Evolutionary conservation across 1,284 basidiomycete species (phyloP), one percentile per base, ranked within the genome.

Genomic region (Ceratobasidium papillatum): DNA sequence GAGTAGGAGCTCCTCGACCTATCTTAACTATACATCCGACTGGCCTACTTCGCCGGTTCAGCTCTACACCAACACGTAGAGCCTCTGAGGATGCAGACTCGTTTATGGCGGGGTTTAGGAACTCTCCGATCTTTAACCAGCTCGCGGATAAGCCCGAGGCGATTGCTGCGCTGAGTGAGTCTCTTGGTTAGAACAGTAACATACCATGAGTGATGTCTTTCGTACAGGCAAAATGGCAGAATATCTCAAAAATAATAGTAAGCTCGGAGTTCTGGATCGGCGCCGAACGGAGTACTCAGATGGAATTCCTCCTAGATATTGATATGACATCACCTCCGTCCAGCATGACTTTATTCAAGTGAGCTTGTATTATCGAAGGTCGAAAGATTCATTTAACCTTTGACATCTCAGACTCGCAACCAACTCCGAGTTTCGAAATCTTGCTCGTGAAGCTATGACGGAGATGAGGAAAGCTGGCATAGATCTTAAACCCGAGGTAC

Each of bases 401-500:
- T 47, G 30, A 32, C 34, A 9, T 32, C 17, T 34, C 30, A 87
- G 84, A 76, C 81, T 91, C 45, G 81, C 86, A 25, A 82, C 85
- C 73, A 88, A 84, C 77, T 78, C 86, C 2, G 87, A 87, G 64
- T 88, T 91, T 73, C 83, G 87, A 72, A 83, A 81, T 61, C 85
- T 84, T 41, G 83, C 86, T 43, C 83, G 84, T 78, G 82, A 81
- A 56, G 82, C 90, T 22, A 82, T 83, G 71, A 84, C 84, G n/a
- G 87, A 87, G 75, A 80, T 91, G 77, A 81, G 86, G 74, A 88
- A 88, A 52, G 88, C 88, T 45, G 90, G 89, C 0, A 80, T 91
- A 22, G 86, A 90, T 78, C 66, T 89, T 49, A 82, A 80, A 45
- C 82, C 84, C 43, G 80, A 85, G 81, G 87, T 85, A 65, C 12